phyloP scores from a whole-genome alignment of 306 rosid genomes.

The Ziziphus jujuba region DNA sequence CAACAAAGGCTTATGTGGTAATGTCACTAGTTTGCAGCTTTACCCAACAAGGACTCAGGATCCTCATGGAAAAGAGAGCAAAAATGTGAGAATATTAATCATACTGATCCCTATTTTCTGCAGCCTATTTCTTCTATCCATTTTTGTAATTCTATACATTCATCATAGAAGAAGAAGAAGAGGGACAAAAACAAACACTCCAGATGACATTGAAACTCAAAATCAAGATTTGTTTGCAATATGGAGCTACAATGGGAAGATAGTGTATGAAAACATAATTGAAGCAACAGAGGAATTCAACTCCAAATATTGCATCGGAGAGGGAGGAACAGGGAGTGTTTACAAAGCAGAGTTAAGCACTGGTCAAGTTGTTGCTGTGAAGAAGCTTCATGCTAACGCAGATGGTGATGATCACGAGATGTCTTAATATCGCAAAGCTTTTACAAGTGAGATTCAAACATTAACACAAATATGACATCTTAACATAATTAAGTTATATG shows the following conservation, averaged over 20 bases:
- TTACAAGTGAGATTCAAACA: no score
- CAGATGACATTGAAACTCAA: background rate
- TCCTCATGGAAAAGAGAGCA: background rate
- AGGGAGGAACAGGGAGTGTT: constrained; percentile 18
- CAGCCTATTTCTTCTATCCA: background rate
- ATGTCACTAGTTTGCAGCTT: constrained; percentile 13
- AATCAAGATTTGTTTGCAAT: background rate
- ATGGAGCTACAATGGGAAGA: background rate
- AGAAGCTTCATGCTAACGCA: constrained; percentile 1
- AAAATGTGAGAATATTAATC: background rate
- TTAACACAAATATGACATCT: constrained; percentile 10
- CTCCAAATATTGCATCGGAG: constrained; percentile 5
- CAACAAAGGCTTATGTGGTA: constrained; percentile 18
- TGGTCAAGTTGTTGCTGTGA: background rate
- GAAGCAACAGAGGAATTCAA: constrained; percentile 10
- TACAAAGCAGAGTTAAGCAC: constrained; percentile 2
- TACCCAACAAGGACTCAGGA: background rate
- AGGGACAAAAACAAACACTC: background rate
- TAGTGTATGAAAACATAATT: background rate
- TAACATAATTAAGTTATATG: constrained; percentile 14
- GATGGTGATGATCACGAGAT: no score
- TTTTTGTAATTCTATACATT: background rate
- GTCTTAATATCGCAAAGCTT: no score
- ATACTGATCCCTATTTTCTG: background rate
- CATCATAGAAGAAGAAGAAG: background rate